Evolutionary conservation across 2,329 filamentous ascomycete species (phyloP).

Genomic region (Scedosporium aurantiacum): DNA sequence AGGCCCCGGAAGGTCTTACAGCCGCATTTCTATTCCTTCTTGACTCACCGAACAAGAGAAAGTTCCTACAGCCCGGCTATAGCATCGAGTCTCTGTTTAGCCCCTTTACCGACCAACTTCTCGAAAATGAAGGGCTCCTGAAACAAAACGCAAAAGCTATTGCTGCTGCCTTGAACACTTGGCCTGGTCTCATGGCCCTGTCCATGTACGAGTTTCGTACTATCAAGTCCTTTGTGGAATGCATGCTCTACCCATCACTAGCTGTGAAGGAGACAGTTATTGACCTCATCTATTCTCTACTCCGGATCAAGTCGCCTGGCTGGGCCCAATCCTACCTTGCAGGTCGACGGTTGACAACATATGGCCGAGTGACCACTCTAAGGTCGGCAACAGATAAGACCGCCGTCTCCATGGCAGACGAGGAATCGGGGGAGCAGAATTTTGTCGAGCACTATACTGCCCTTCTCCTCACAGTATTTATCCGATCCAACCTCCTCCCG

Average conservation of each 20-base stretch:
- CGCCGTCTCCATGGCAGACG: constrained; percentile 45
- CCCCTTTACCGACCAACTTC: constrained; percentile 75
- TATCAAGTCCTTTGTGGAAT: constrained; percentile 65
- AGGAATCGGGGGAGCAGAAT: constrained; percentile 63
- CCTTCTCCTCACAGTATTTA: constrained; percentile 71
- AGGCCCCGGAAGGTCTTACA: constrained; percentile 80
- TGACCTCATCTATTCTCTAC: constrained; percentile 67
- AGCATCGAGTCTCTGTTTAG: constrained; percentile 85
- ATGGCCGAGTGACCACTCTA: constrained; percentile 83
- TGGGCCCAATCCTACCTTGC: constrained; percentile 96
- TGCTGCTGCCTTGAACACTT: constrained; percentile 79
- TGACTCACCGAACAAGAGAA: constrained; percentile 70
- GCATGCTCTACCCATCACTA: constrained; percentile 46
- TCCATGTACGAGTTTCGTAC: constrained; percentile 82
- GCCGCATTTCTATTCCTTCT: constrained; percentile 82
- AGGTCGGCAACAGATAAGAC: constrained; percentile 48
- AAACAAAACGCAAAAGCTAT: constrained; percentile 91
- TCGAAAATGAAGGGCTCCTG: constrained; percentile 48
- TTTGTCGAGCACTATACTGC: constrained; percentile 92
- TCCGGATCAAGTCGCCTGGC: constrained; percentile 84
- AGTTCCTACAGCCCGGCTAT: constrained; percentile 75
- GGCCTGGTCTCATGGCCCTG: constrained; percentile 82
- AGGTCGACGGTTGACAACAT: constrained; percentile 84
- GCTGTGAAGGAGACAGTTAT: constrained; percentile 64
- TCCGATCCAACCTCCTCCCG: constrained; percentile 65